Percentiles rank a stretch among this genome's conserved stretches.
Conservation (phyloP, 108 stramenopile genomes). For the Parietichytrium sp. region DNA sequence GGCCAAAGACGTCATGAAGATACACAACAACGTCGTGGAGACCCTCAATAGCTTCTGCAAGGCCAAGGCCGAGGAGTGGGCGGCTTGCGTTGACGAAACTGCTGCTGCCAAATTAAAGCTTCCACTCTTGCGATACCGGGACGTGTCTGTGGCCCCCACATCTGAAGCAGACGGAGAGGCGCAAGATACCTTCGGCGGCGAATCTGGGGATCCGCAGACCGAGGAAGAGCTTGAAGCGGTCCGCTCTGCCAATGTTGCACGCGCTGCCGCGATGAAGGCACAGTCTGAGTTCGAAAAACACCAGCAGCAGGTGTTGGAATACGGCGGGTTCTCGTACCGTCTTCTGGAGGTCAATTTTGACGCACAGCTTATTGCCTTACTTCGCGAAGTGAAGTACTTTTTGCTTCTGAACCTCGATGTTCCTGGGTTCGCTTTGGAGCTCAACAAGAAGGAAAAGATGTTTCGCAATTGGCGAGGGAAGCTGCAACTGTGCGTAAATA, state of each 20-base stretch:
- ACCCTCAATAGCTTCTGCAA: constrained; percentile 73
- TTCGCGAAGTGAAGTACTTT: constrained; percentile 86
- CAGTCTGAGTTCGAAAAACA: background rate
- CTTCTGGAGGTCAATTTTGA: constrained; percentile 81
- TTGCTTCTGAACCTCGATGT: constrained; percentile 71
- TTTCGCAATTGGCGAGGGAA: constrained; percentile 82
- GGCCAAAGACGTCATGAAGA: constrained; percentile 79
- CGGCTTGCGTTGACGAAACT: constrained; percentile 70
- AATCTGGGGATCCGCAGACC: background rate
- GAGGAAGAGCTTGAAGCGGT: background rate
- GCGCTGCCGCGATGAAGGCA: background rate
- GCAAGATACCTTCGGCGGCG: no score
- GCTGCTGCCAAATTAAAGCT: constrained; percentile 75
- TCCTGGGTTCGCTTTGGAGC: constrained; percentile 72
- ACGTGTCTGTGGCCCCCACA: background rate
- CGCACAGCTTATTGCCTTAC: constrained; percentile 74
- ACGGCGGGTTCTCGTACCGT: constrained; percentile 49
- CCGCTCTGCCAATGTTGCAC: background rate
- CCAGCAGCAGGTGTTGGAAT: constrained; percentile 16
- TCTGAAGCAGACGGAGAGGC: no score
- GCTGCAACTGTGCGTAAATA: constrained; percentile 78
- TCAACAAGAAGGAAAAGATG: constrained; percentile 72
- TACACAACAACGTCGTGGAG: constrained; percentile 66
- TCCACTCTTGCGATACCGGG: constrained; percentile 66
- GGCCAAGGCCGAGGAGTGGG: constrained; percentile 76